Evolutionary conservation across 116 monocot species (phyloP), one percentile per base, ranked within the genome.

Genomic region (Posidonia oceanica): DNA sequence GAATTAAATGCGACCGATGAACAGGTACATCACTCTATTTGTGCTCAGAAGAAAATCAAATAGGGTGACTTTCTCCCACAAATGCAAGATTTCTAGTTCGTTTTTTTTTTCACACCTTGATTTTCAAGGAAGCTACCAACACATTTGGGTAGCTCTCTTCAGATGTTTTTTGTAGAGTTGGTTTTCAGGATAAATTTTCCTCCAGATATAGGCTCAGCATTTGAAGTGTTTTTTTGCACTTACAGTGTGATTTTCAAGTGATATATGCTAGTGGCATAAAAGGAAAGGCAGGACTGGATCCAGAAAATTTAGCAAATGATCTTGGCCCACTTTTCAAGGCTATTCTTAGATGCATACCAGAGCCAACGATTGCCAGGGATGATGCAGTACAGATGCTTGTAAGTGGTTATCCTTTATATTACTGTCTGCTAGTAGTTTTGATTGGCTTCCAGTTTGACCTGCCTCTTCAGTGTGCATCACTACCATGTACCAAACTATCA

Each of bases 1-100:
- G 96, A 97, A 75, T 77, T 96, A 78, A 96, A 96, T 88, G 96
- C 96, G n/a, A 91, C 88, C 39, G 96, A 96, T 79, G 91, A 96
- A 76, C 96, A 96, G 91, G 94, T 94, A 78, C 67, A 42, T 55
- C 22, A 51, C 16, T 67, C 48, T 41, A 5, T 59, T 36, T 62
- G 52, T 75, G 42, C 23, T 20, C 15, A 14, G 59, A 63, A 62
- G 11, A 48, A 61, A 53, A 68, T 22, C 42, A 23, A 64, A 10
- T 58, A 21, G 58, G 48, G 7, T 10, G 48, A 61, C 13, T 22
- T 61, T 23, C 61, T 23, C 23, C 61, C 4, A 23, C 3, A 29
- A 61, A 40, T 44, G 65, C 7, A 42, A 44, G 3, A 17, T 12
- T 40, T 41, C 38, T 64, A 36, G 5, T 29, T 29, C 29, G 1